phyloP scores from a whole-genome alignment of 2,329 filamentous ascomycete species.

The Cladosporium halotolerans region DNA sequence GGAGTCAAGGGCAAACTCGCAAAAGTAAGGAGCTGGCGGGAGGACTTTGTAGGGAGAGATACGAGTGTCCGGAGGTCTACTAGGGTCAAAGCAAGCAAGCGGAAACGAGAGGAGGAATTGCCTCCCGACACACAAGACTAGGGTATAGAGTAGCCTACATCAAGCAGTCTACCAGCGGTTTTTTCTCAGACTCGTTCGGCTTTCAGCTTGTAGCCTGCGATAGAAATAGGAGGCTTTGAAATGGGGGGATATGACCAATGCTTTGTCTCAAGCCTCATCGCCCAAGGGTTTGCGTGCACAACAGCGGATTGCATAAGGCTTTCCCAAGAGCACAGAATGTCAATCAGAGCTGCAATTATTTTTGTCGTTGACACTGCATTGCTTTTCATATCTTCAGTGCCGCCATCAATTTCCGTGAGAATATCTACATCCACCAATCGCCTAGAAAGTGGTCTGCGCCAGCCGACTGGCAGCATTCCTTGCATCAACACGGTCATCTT shows the following conservation, averaged over 20 bases:
- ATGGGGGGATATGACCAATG: too few species aligned
- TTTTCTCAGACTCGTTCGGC: too few species aligned
- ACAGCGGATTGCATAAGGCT: too few species aligned
- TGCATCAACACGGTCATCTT: constrained; percentile 91
- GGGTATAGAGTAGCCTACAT: background rate
- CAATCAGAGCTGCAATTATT: background rate
- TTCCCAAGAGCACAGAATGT: background rate
- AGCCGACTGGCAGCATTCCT: constrained; percentile 90
- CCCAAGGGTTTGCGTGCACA: too few species aligned
- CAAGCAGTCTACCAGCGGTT: background rate
- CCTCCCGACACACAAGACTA: constrained; percentile 28
- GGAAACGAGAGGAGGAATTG: constrained; percentile 17
- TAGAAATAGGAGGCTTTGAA: too few species aligned
- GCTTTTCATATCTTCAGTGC: background rate
- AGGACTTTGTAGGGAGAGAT: constrained; percentile 56
- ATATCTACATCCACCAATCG: background rate
- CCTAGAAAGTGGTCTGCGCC: constrained; percentile 85
- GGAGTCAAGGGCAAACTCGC: constrained; percentile 55
- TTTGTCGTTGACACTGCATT: background rate
- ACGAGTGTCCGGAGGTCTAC: background rate
- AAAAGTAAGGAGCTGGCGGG: constrained; percentile 68
- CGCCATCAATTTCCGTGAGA: background rate
- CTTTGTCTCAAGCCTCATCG: too few species aligned
- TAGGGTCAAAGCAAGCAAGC: constrained; percentile 12
- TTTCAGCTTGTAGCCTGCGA: too few species aligned